Base-by-base conservation (phyloP, 2,329 filamentous ascomycete species). In the Acephala macrosclerotiorum region DNA sequence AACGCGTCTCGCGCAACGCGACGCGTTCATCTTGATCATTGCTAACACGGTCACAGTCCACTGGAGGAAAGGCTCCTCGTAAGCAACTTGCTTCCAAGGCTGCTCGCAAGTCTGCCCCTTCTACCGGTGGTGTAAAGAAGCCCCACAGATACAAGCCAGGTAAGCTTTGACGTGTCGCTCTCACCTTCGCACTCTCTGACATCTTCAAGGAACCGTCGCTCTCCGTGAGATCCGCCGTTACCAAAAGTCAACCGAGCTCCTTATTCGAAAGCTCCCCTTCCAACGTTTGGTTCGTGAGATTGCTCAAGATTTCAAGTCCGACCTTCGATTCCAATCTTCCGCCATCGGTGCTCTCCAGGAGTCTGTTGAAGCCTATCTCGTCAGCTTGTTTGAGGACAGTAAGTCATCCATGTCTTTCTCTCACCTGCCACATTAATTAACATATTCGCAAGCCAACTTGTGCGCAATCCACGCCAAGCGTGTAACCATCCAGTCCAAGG, bases 391-490 rank as follows among this genome's bases (percentile, higher is more conserved):
- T 22, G 56, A 57, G 83, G 95, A 98, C 80, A 97, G 95, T 84
- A 98, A 98, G 86, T 57, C 66, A 38, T 98, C 95, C 84, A 95
- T 82, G n/a, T 45, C 11, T 25, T 16, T 58, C 20, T 3, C 5
- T 6, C n/a, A 22, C 7, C 6, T 6, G 5, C 14, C n/a, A n/a
- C 6, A 22, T 18, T 20, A n/a, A 26, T 20, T 45, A 1, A 26
- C 49, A 42, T 18, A 3, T 6, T 18, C 29, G 4, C 22, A 18
- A 53, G n/a, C 65, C 25, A 64, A 66, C 38, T 45, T 66, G 38
- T 98, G 95, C 84, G 95, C 96, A 78, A 97, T 98, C 82, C 96
- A 98, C 84, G 95, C 96, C 83, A 98, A 98, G 90, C 94, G 96
- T 85, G 96, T 98, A 79, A 98, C 95, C 78, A 98, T 98, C 83